phyloP scores from a whole-genome alignment of 495 filamentous ascomycete genomes.

The Penicillium coffeae region DNA sequence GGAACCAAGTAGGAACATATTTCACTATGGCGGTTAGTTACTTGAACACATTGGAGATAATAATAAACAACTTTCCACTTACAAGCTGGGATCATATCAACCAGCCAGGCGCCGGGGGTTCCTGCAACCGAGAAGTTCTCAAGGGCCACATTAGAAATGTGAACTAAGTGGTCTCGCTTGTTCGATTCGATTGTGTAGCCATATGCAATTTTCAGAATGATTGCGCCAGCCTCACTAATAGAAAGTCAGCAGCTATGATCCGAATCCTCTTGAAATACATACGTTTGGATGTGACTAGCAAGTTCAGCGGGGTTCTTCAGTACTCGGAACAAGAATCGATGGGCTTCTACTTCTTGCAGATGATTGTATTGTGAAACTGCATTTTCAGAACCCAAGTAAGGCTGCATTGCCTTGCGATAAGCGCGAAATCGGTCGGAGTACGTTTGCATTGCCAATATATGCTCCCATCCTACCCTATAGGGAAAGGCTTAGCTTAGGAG shows the following conservation, averaged over 20 bases:
- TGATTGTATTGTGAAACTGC: constrained; percentile 30
- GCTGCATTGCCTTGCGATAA: constrained; percentile 38
- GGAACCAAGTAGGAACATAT: constrained; percentile 45
- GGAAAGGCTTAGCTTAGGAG: background rate
- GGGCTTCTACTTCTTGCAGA: constrained; percentile 38
- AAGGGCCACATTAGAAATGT: constrained; percentile 37
- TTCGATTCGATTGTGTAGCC: constrained; percentile 46
- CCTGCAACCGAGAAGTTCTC: constrained; percentile 39
- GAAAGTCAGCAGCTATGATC: background rate
- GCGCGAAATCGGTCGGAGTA: constrained; percentile 37
- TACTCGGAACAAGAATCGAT: constrained; percentile 39
- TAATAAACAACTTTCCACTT: constrained; percentile 1
- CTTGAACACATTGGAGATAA: background rate
- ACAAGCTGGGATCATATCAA: constrained; percentile 40
- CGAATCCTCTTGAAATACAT: background rate
- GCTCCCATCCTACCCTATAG: constrained; percentile 33
- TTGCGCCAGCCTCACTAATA: constrained; percentile 34
- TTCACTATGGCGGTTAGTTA: constrained; percentile 24
- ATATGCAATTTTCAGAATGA: constrained; percentile 49
- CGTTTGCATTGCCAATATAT: constrained; percentile 28
- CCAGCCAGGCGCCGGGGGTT: constrained; percentile 41
- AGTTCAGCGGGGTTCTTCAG: constrained; percentile 34
- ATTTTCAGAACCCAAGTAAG: constrained; percentile 18
- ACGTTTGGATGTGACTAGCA: constrained; percentile 40
- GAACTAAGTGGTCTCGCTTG: constrained; percentile 39